Conservation (phyloP, 495 filamentous ascomycete genomes). For the Aspergillus conjunctus region DNA sequence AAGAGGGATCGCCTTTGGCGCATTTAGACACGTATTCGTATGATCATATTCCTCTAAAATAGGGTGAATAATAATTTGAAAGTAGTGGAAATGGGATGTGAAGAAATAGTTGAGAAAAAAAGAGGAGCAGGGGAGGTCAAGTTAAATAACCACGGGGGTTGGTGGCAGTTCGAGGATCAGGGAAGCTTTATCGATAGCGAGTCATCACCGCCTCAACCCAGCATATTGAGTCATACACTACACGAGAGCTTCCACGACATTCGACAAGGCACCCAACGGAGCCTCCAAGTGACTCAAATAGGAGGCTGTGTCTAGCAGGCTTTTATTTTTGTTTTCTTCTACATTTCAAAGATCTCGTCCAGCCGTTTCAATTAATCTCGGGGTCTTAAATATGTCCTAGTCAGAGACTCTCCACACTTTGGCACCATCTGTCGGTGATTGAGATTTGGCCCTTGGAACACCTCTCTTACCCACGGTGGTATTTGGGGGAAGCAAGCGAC, state of each 20-base stretch:
- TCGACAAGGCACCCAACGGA: conserved; percentile 2
- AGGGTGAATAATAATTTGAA: background rate
- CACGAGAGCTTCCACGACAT: background rate
- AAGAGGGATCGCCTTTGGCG: conserved; percentile 34
- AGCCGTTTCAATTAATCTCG: background rate
- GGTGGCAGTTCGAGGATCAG: conserved; percentile 14
- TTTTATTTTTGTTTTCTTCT: background rate
- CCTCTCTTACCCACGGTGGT: background rate
- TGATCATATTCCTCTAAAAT: conserved; percentile 43
- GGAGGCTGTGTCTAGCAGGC: background rate
- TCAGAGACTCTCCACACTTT: background rate
- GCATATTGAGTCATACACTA: conserved; percentile 24
- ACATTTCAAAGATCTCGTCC: background rate
- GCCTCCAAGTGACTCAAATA: background rate
- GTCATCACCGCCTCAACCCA: conserved; percentile 27
- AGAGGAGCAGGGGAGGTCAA: conserved; percentile 7
- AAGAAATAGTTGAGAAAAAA: conserved; percentile 12
- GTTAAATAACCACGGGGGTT: conserved; percentile 10
- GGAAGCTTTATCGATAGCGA: conserved; percentile 48
- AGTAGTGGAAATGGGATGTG: background rate
- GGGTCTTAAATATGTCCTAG: background rate
- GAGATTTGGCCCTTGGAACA: background rate
- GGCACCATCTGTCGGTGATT: background rate
- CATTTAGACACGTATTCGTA: conserved; percentile 48
- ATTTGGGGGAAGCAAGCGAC: background rate